Conservation (phyloP, 2,329 filamentous ascomycete species). For the Ophiostoma pallidulum region DNA sequence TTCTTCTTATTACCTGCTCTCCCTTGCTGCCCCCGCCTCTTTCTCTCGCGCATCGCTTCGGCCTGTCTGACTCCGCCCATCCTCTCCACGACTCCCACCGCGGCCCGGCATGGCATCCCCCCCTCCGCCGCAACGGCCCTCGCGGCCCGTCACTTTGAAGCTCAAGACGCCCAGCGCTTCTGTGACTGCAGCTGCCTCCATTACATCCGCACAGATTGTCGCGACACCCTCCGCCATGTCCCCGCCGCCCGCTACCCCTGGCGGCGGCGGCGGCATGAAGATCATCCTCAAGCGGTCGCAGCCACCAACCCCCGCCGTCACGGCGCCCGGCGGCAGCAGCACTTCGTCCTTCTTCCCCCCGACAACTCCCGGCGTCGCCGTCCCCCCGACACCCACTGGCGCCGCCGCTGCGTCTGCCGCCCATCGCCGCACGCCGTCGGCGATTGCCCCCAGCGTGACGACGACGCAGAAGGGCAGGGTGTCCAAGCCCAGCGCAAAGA, state of each 20-base stretch:
- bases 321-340: too few species aligned
- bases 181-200: constrained; percentile 5
- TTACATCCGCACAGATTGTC: constrained; percentile 11
- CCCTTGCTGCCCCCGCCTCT: too few species aligned
- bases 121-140: constrained; percentile 11
- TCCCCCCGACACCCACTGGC: background rate
- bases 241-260: constrained; percentile 15
- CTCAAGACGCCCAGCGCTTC: constrained; percentile 12
- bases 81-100: background rate
- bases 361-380: background rate
- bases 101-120: constrained; percentile 15
- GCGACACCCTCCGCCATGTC: constrained; percentile 16
- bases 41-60: background rate
- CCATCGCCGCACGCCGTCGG: too few species aligned
- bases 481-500: constrained; percentile 53
- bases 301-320: constrained; percentile 24
- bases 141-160: constrained; percentile 16
- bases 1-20: too few species aligned
- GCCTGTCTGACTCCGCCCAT: background rate
- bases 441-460: constrained; percentile 14
- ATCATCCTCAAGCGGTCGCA: constrained; percentile 22
- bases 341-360: background rate
- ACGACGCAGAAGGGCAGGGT: constrained; percentile 53
- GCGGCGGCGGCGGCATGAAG: constrained; percentile 17
- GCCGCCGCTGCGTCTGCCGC: too few species aligned